phyloP scores from a whole-genome alignment of 768 basidiomycete genomes.

The Tulasnella sp. region DNA sequence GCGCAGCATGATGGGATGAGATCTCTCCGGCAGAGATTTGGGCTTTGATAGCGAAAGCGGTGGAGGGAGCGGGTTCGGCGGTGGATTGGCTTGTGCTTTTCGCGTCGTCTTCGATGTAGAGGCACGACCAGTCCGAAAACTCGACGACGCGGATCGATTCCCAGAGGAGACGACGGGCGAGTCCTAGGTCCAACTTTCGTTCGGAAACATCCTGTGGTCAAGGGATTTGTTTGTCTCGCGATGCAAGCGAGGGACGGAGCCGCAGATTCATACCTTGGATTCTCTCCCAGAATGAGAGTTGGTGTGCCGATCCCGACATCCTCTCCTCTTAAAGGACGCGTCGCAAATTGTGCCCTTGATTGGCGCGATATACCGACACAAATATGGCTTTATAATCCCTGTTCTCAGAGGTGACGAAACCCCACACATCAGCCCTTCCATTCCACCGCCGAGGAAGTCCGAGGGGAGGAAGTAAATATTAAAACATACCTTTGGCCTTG shows the following conservation, averaged over 20 bases:
- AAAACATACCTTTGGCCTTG: slow-evolving; percentile 1
- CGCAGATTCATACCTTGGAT: slow-evolving; percentile 2
- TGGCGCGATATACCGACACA: not conserved
- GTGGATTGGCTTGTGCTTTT: not conserved
- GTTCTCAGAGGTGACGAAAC: not conserved
- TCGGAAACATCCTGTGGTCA: slow-evolving; percentile 4
- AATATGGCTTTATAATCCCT: slow-evolving; percentile 5
- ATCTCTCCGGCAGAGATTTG: slow-evolving; percentile 10
- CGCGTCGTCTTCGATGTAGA: slow-evolving; percentile 2
- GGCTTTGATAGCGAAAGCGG: not conserved
- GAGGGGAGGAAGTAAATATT: not conserved
- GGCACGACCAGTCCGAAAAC: slow-evolving; percentile 6
- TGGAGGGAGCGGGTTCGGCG: not conserved
- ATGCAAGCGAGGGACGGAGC: not conserved
- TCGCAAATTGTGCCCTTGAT: not conserved
- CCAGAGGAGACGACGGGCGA: slow-evolving; percentile 13
- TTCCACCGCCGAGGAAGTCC: not conserved
- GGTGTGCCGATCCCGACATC: slow-evolving; percentile 15
- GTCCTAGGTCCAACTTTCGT: not conserved
- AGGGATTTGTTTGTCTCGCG: not conserved
- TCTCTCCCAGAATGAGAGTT: slow-evolving; percentile 13
- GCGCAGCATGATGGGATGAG: slow-evolving; percentile 12
- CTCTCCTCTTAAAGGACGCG: slow-evolving; percentile 1
- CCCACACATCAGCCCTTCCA: not conserved
- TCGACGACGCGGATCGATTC: slow-evolving; percentile 9